Evolutionary conservation across 805 yeast genomes (phyloP).

Genomic region (Hanseniaspora singularis): DNA sequence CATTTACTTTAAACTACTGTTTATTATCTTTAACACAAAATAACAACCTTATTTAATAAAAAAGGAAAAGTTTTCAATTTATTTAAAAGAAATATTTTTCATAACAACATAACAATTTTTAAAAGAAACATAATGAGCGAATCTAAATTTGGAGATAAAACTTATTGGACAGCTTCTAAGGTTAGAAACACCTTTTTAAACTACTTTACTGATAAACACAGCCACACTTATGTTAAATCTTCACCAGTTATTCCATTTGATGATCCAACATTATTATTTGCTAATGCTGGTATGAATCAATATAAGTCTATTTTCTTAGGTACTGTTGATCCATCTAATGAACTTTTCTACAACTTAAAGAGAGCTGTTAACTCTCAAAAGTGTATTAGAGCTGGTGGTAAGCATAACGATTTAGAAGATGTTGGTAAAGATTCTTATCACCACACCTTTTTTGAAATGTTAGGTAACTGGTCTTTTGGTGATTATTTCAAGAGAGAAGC

Average conservation of each 20-base stretch:
- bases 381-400: constrained; percentile 99
- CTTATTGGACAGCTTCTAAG: constrained; percentile 39
- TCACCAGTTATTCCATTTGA: constrained; percentile 95
- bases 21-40: too few relatives aligned
- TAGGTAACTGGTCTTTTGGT: constrained; percentile 99
- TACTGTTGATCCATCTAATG: constrained; percentile 89
- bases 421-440: constrained; percentile 97
- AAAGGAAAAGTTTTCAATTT: too few relatives aligned
- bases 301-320: constrained; percentile 96
- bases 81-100: too few relatives aligned
- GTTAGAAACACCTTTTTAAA: constrained; percentile 78
- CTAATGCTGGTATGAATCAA: constrained; percentile 99
- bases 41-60: too few relatives aligned
- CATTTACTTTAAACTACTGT: too few relatives aligned
- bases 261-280: constrained; percentile 91
- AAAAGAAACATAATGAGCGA: constrained; percentile 8
- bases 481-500: constrained; percentile 97
- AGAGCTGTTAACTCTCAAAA: constrained; percentile 94
- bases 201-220: constrained; percentile 48
- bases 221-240: constrained; percentile 75
- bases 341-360: constrained; percentile 59
- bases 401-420: constrained; percentile 94
- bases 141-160: constrained; percentile 26
- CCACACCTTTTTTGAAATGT: constrained; percentile 97
- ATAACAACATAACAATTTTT: not conserved